phyloP scores from a whole-genome alignment of 345 rosid genomes.

The Citrus unshiu region DNA sequence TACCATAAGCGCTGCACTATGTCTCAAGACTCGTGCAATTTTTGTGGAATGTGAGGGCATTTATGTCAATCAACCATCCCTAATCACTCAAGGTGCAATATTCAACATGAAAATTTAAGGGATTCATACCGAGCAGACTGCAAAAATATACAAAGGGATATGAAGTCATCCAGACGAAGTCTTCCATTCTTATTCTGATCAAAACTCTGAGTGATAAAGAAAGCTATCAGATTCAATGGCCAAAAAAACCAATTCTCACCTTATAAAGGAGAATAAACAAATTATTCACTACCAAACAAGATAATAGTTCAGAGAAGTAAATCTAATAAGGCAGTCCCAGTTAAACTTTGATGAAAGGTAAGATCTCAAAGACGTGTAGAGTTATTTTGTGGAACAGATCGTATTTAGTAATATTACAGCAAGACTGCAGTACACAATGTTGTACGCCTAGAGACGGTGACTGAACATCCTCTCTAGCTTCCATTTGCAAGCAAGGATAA shows the following conservation, averaged over 20 bases:
- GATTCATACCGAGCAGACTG: slow-evolving; percentile 58
- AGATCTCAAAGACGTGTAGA: background rate
- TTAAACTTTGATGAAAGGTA: background rate
- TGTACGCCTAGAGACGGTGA: background rate
- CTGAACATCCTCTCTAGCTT: background rate
- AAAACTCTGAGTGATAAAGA: slow-evolving; percentile 45
- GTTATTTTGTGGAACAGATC: background rate
- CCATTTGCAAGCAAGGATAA: background rate
- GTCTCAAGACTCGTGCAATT: background rate
- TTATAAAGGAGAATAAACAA: background rate
- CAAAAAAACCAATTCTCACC: background rate
- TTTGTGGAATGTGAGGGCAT: background rate
- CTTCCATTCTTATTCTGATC: slow-evolving; percentile 58
- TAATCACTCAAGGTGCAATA: background rate
- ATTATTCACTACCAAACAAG: background rate
- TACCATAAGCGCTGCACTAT: too few relatives aligned
- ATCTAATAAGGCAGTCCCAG: background rate
- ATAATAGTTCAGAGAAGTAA: background rate
- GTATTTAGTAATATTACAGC: too few relatives aligned
- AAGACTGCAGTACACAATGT: background rate
- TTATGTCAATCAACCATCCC: background rate
- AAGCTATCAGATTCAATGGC: slow-evolving; percentile 1
- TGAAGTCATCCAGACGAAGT: slow-evolving; percentile 65
- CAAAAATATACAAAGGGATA: slow-evolving; percentile 63
- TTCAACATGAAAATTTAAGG: background rate